Evolutionary conservation across 1,284 basidiomycete genomes (phyloP).

Genomic region (Austroboletus sp.): DNA sequence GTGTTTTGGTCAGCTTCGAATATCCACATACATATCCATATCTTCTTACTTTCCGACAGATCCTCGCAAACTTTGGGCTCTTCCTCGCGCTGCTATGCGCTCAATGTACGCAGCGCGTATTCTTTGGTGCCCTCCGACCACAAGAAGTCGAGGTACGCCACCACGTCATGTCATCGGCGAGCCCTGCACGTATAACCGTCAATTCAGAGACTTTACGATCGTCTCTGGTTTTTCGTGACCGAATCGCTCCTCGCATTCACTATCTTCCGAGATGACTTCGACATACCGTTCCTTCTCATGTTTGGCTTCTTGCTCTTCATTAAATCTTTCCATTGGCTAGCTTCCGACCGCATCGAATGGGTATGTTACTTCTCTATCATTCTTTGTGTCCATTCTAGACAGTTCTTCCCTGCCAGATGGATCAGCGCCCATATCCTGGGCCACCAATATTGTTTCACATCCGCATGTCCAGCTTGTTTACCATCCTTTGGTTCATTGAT

Average conservation of each 20-base stretch:
- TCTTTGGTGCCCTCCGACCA: slow-evolving; percentile 85
- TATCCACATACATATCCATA: background rate
- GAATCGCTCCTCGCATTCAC: slow-evolving; percentile 93
- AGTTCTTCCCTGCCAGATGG: slow-evolving; percentile 62
- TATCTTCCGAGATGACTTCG: slow-evolving; percentile 92
- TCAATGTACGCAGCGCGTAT: slow-evolving; percentile 75
- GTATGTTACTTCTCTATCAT: slow-evolving; percentile 42
- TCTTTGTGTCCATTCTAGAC: slow-evolving; percentile 1
- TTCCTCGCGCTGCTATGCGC: slow-evolving; percentile 73
- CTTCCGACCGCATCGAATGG: slow-evolving; percentile 91
- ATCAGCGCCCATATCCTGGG: slow-evolving; percentile 85
- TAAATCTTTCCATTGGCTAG: slow-evolving; percentile 97
- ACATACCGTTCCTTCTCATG: slow-evolving; percentile 87
- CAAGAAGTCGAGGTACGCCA: slow-evolving; percentile 83
- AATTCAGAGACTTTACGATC: slow-evolving; percentile 82
- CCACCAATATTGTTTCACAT: slow-evolving; percentile 79
- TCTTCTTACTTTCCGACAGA: slow-evolving; percentile 41
- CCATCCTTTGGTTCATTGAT: slow-evolving; percentile 66
- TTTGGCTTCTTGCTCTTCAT: slow-evolving; percentile 89
- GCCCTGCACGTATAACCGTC: slow-evolving; percentile 1
- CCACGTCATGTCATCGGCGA: slow-evolving; percentile 1
- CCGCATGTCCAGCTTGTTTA: slow-evolving; percentile 69
- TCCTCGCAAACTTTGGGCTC: slow-evolving; percentile 88
- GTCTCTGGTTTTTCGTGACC: slow-evolving; percentile 95
- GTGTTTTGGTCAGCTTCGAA: slow-evolving; percentile 64